Evolutionary conservation across 345 rosid genomes (phyloP), one percentile per base, ranked within the genome.

Genomic region (Punica granatum): DNA sequence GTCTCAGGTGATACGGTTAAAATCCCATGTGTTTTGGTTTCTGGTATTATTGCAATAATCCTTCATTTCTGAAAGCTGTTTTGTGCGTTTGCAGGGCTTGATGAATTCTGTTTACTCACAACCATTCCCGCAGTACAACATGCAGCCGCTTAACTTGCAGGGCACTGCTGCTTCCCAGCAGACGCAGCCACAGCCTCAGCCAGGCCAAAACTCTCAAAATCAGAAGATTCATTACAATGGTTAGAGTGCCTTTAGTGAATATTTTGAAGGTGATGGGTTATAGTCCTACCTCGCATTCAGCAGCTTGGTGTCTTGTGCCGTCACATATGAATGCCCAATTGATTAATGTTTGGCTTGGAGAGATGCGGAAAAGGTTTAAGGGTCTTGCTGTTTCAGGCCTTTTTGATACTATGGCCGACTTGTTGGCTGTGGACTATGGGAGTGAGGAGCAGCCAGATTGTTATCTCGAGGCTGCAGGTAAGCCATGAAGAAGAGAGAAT

Each of bases 61-160:
- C n/a, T 51, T 0, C 18, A 25, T 13, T 12, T 56, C 15, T 13
- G 13, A 25, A 26, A 26, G 16, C 12, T 26, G 34, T 56, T 37
- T 58, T 35, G 4, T 48, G 21, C 16, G 1, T 26, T 33, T 79
- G 75, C 89, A 95, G 98, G 98, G 97, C 16, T 73, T 90, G 78
- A 86, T 91, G 82, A 88, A 84, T 75, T 90, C 98, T 64, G 96
- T 92, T 51, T 95, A 95, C 79, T 91, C 97, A 63, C 99, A 92
- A 81, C 94, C 96, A 44, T 95, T 90, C 62, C 70, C 87, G 44
- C 98, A 84, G 70, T 91, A 89, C 86, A 88, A 84, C 81, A 79
- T 88, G 21, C 95, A 84, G 78, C 96, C 94, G 21, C 72, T 77
- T 64, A 90, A 88, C 72, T 71, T 87, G 75, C 92, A 86, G 65